Evolutionary conservation across 1,284 basidiomycete species (phyloP), one percentile per base, ranked within the genome.

Genomic region (Stereum hirsutum): DNA sequence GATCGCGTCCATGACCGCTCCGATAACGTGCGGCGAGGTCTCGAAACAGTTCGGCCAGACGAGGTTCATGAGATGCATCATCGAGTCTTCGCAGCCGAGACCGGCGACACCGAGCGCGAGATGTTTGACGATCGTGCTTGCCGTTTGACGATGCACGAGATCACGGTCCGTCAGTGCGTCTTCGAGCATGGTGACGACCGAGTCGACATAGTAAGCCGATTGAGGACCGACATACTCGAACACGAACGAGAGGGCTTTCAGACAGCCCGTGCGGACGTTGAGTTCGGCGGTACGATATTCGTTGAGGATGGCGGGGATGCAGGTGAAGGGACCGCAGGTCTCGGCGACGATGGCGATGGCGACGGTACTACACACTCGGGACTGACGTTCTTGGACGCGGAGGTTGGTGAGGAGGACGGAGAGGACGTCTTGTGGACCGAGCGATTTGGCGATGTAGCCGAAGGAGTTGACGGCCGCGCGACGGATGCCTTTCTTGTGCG

Each of bases 151-250:
- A 61, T 99, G 96, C 23, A 99, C 96, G 42, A 96, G 83, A 58
- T 99, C 96, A 48, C 96, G 87, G 62, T 99, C 96, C 14, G 94
- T 99, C 41, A 99, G 74, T 1, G 95, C 94, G 54, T 99, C 96
- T 64, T 99, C 96, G 34, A 99, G 79, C 75, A 97, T 93, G 10
- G 92, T 94, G 43, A 98, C 88, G 15, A 98, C 92, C 1, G 91
- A 95, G 65, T 98, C 92, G 57, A 89, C 88, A 61, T 99, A 99
- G 69, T 97, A 96, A 30, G 96, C 95, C 23, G 92, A 94, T 71
- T 98, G 95, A 32, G 97, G 96, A n/a, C 96, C 96, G 55, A 99
- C 95, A 58, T 99, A 99, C 72, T 99, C 96, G 59, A 99, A 99
- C 47, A 99, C 87, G 73, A 97, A 99, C 4, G 94, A 93, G 23